phyloP scores from a whole-genome alignment of 805 yeast species.

The Yamadazyma sp. region DNA sequence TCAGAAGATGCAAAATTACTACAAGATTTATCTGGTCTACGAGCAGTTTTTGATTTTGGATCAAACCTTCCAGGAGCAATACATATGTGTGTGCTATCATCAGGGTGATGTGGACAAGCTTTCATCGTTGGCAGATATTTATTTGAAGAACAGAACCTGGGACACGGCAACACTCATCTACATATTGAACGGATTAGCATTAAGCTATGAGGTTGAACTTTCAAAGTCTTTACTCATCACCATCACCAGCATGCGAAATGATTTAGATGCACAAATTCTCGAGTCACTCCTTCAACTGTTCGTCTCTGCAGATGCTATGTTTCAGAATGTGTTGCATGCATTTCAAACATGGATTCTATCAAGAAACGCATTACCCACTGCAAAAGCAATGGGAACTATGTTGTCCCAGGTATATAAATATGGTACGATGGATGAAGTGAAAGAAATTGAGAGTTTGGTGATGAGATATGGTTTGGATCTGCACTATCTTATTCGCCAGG shows the following conservation, averaged over 20 bases:
- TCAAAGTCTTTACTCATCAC: conserved; percentile 25
- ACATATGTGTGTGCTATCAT: conserved; percentile 38
- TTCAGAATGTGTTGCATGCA: conserved; percentile 27
- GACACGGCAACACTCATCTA: conserved; percentile 29
- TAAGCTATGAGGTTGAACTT: conserved; percentile 33
- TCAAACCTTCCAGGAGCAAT: conserved; percentile 12
- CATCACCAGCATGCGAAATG: conserved; percentile 3
- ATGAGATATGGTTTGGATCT: conserved; percentile 20
- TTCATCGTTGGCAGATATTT: conserved; percentile 2
- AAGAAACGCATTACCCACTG: conserved; percentile 23
- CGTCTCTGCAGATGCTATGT: conserved; percentile 28
- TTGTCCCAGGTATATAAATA: conserved; percentile 28
- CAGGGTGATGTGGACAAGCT: conserved; percentile 27
- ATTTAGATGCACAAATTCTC: conserved; percentile 25
- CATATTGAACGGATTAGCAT: conserved; percentile 28
- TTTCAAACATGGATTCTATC: conserved; percentile 29
- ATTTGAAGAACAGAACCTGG: conserved; percentile 16
- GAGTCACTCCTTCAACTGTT: conserved; percentile 27
- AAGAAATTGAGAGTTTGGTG: conserved; percentile 21
- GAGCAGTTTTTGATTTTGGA: conserved; percentile 2
- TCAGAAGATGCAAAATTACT: conserved; percentile 1
- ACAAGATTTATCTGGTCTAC: conserved; percentile 1
- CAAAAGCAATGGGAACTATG: conserved; percentile 26
- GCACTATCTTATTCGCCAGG: conserved; percentile 25
- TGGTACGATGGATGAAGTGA: conserved; percentile 29